phyloP scores from a whole-genome alignment of 2,329 filamentous ascomycete species.

The Botryotinia globosa region DNA sequence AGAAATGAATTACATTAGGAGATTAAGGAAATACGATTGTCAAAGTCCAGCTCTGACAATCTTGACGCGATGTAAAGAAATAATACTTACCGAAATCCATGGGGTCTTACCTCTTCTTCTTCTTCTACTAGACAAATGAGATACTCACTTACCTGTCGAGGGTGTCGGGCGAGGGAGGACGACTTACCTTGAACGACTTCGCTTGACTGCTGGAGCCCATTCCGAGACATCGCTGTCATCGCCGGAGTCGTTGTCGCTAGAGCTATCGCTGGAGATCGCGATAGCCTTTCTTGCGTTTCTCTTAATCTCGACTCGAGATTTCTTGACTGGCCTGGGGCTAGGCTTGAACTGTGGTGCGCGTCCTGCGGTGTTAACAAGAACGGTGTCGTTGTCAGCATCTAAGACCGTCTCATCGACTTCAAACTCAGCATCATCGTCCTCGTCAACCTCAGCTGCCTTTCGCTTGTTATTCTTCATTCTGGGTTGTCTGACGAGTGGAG shows the following conservation, averaged over 20 bases:
- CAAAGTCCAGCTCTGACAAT: constrained; percentile 3
- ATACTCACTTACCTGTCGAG: background rate
- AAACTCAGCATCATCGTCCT: background rate
- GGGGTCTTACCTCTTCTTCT: background rate
- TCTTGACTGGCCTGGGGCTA: background rate
- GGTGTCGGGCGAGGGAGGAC: background rate
- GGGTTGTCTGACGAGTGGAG: background rate
- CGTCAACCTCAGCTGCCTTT: background rate
- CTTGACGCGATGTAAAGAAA: background rate
- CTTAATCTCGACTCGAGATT: background rate
- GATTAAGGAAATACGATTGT: background rate
- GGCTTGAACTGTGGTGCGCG: background rate
- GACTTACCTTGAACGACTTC: background rate
- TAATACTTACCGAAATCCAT: background rate
- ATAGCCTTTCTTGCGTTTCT: background rate
- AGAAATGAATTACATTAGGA: background rate
- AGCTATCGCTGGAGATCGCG: background rate
- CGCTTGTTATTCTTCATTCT: background rate
- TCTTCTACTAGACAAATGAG: background rate
- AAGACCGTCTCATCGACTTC: background rate
- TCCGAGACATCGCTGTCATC: background rate
- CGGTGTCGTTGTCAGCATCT: background rate
- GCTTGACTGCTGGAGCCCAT: background rate
- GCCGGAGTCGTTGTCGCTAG: background rate
- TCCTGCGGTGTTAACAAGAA: background rate